Percentiles rank a stretch among this genome's conserved stretches.
Conservation (phyloP, 441 rosid genomes). For the Lepidium campestre region DNA sequence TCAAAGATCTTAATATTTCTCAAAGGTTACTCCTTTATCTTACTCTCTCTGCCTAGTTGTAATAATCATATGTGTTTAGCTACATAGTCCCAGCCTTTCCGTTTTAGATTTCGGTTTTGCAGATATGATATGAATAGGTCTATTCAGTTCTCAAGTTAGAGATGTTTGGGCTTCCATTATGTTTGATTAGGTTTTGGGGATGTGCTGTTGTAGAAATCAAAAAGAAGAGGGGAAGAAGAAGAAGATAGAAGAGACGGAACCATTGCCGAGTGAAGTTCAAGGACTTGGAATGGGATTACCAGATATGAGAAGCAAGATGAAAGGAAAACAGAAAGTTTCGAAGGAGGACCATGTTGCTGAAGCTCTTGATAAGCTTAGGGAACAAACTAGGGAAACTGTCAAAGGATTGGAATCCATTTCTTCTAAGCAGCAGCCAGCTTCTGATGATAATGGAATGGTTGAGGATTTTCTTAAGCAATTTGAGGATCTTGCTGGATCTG, state of each 20-base stretch:
- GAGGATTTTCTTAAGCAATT: conserved; percentile 93
- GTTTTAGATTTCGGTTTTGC: not conserved
- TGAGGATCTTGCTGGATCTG: conserved; percentile 76
- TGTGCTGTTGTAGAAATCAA: conserved; percentile 31
- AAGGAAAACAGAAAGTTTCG: conserved; percentile 52
- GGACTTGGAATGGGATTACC: conserved; percentile 92
- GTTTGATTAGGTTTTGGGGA: not conserved
- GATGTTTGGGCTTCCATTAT: not conserved
- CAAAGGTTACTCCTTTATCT: conserved; percentile 35
- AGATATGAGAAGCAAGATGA: conserved; percentile 72
- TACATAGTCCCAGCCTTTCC: not conserved
- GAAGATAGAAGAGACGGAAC: conserved; percentile 31
- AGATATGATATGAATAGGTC: not conserved
- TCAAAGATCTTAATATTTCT: conserved; percentile 70
- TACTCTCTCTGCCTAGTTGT: not conserved
- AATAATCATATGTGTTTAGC: not conserved
- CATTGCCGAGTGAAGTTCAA: conserved; percentile 57
- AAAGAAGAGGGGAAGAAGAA: conserved; percentile 24
- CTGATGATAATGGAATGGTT: conserved; percentile 57
- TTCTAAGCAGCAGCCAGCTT: conserved; percentile 27
- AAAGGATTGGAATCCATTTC: conserved; percentile 68
- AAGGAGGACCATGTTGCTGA: conserved; percentile 67
- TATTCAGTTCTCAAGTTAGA: not conserved
- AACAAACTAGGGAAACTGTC: conserved; percentile 83
- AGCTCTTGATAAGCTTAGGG: conserved; percentile 80